Evolutionary conservation across 768 basidiomycete species (phyloP).

Genomic region (Pulveroboletus sp.): DNA sequence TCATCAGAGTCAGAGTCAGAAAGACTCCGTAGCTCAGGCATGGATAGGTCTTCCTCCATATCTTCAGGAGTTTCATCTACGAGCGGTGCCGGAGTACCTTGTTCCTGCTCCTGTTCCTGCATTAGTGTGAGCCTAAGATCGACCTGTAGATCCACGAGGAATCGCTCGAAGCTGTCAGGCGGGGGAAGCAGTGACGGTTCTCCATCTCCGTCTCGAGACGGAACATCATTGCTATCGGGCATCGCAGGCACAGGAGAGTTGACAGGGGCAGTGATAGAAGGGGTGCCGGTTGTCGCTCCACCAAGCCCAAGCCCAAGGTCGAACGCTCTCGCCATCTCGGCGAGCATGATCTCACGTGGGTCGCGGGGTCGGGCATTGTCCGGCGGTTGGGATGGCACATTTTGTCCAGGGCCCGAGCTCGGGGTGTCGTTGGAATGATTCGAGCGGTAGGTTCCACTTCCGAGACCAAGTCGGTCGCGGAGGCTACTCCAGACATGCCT

Average conservation of each 20-base stretch:
- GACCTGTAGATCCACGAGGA: constrained; percentile 71
- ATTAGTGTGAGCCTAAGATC: constrained; percentile 65
- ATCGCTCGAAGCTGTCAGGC: constrained; percentile 77
- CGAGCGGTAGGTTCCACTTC: constrained; percentile 22
- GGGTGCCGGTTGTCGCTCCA: constrained; percentile 12
- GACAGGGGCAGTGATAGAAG: background rate
- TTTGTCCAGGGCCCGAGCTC: constrained; percentile 8
- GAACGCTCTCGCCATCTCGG: constrained; percentile 79
- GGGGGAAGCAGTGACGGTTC: constrained; percentile 32
- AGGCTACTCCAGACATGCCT: constrained; percentile 66
- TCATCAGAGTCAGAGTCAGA: constrained; percentile 30
- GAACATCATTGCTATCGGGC: constrained; percentile 3
- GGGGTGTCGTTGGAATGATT: constrained; percentile 11
- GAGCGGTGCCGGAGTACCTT: background rate
- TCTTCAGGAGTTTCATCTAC: constrained; percentile 13
- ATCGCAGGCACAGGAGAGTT: constrained; percentile 10
- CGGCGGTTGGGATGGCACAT: constrained; percentile 5
- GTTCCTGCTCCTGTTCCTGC: constrained; percentile 28
- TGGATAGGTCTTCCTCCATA: constrained; percentile 13
- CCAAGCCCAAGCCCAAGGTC: constrained; percentile 62
- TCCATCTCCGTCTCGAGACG: constrained; percentile 10
- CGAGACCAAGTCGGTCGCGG: constrained; percentile 62
- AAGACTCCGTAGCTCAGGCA: constrained; percentile 25
- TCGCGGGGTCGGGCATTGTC: constrained; percentile 31
- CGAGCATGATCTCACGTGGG: constrained; percentile 67